These are phyloP conservation scores for Sugiyamaella marilandica DNA, from an alignment of 805 yeast genomes.

Conservation along the genomic window DNA sequence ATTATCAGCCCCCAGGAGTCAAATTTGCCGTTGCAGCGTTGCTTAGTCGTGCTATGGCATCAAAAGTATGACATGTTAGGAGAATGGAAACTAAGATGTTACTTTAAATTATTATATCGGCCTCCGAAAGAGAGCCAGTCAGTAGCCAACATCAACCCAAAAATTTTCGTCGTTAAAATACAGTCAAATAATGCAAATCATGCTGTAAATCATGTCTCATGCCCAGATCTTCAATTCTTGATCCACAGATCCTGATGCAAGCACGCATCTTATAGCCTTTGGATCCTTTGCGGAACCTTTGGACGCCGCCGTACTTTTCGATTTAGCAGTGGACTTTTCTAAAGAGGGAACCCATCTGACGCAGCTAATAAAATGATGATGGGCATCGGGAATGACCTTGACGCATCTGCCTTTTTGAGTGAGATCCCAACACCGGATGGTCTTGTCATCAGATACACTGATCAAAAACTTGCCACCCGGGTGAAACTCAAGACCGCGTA, in stretches of 20 bases:
- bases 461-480: constrained; percentile 69
- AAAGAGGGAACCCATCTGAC: constrained; percentile 36
- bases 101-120: background rate
- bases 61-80: background rate
- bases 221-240: constrained; percentile 53
- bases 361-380: constrained; percentile 72
- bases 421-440: constrained; percentile 75
- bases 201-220: constrained; percentile 17
- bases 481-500: constrained; percentile 61
- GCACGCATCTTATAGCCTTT: constrained; percentile 52
- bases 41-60: too few relatives aligned
- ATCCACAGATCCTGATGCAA: constrained; percentile 64
- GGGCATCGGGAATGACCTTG: constrained; percentile 50
- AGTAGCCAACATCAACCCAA: background rate
- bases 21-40: too few relatives aligned
- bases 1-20: too few relatives aligned
- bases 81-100: background rate
- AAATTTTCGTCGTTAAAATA: background rate
- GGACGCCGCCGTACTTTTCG: constrained; percentile 19
- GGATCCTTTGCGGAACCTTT: constrained; percentile 32
- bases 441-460: constrained; percentile 75
- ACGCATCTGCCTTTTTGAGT: constrained; percentile 41
- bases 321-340: constrained; percentile 2
- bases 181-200: background rate
- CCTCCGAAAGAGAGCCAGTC: background rate